Evolutionary conservation across 257 asterid genomes (phyloP), one percentile per base, ranked within the genome.

Genomic region (Capsicum pubescens): DNA sequence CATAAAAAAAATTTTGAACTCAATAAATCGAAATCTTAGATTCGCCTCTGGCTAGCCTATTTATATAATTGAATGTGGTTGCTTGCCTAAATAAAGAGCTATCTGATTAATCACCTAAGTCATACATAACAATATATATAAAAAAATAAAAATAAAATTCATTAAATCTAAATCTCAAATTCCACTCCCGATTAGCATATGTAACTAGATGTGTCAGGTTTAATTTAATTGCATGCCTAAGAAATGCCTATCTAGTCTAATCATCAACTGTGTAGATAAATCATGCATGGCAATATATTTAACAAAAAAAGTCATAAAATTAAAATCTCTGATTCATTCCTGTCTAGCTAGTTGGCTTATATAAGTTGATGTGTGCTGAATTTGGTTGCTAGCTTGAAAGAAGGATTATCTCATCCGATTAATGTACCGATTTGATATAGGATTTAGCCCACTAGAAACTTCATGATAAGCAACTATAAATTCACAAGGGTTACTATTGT

Each of bases 361-460:
- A 50, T 50, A 50, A 50, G 3, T 50, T 2, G 55, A 9, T 9
- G 13, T 39, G 42, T 50, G 3, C 12, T 1, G 12, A 9, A 50
- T 50, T 50, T 50, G 12, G 3, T 50, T 50, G 55, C 3, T 50
- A 8, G 11, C 55, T 9, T 8, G 12, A 50, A 50, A 3, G 9
- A 44, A 44, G 8, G 48, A 7, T 7, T 44, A 44, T 44, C 8
- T 5, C 2, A 57, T 14, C 8, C 32, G 5, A 59, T 59, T 1
- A 61, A 64, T 16, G 11, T 64, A 64, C 44, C 70, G 16, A 26
- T 94, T 94, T 19, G 91, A 87, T 83, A 89, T 90, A 74, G 97
- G 98, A 88, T 93, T 94, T 61, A 95, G 91, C n/a, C 96, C 98
- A 79, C 95, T 94, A 0, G 98, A 96, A 83, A 94, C 96, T 85